These are phyloP conservation scores for Aspergillus saccharolyticus DNA, from an alignment of 495 filamentous ascomycete species.

Conservation along the genomic window DNA sequence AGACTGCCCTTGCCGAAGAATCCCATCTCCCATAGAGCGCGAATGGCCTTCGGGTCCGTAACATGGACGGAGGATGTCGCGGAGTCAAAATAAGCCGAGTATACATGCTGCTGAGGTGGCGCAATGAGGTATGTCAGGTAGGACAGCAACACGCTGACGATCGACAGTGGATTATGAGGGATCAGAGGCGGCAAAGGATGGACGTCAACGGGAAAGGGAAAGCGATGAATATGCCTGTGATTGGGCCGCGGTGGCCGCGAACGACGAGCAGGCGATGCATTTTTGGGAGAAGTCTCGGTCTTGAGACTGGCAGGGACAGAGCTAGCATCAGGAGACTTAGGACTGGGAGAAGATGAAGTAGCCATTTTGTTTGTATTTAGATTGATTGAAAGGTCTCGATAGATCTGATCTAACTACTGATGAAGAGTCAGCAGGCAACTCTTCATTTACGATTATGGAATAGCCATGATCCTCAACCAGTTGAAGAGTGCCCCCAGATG, in stretches of 20 bases:
- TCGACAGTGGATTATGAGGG: conserved; percentile 85
- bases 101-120: conserved; percentile 64
- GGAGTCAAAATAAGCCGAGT: conserved; percentile 69
- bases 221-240: conserved; percentile 65
- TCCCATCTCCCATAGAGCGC: conserved; percentile 86
- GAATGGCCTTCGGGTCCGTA: conserved; percentile 65
- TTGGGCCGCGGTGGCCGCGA: conserved; percentile 57
- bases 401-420: conserved; percentile 20
- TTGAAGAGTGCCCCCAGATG: conserved; percentile 8
- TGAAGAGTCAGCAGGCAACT: conserved; percentile 24
- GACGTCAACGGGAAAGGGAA: conserved; percentile 71
- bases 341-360: conserved; percentile 7
- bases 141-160: conserved; percentile 70
- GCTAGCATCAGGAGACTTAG: conserved; percentile 15
- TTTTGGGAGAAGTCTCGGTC: conserved; percentile 7
- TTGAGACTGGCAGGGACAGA: conserved; percentile 11
- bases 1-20: conserved; percentile 94
- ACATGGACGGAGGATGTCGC: conserved; percentile 82
- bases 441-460: conserved; percentile 16
- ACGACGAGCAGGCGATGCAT: conserved; percentile 22
- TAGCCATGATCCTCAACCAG: neutral
- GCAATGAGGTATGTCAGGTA: conserved; percentile 69
- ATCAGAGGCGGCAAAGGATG: conserved; percentile 82
- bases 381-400: conserved; percentile 8
- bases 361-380: conserved; percentile 11